Evolutionary conservation across 352 stramenopile species (phyloP).

Genomic region (Saprolegnia parasitica): DNA sequence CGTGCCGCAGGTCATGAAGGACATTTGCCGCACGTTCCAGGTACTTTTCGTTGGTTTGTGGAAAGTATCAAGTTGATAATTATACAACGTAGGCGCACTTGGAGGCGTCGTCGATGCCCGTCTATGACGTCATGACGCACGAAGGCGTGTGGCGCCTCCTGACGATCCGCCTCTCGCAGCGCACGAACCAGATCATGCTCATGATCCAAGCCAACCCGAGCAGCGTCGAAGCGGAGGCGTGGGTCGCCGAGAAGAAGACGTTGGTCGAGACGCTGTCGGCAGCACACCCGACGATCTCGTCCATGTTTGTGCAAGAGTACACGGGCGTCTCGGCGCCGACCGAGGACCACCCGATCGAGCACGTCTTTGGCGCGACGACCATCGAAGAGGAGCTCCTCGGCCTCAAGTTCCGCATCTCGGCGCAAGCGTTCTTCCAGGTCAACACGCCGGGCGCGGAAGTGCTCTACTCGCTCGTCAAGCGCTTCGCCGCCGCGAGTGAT

Average conservation of each 20-base stretch:
- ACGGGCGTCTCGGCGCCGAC: slow-evolving; percentile 81
- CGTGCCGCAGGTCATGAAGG: slow-evolving; percentile 77
- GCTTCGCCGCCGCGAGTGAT: slow-evolving; percentile 65
- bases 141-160: slow-evolving; percentile 70
- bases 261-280: slow-evolving; percentile 49
- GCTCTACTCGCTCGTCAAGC: slow-evolving; percentile 94
- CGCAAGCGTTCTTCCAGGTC: slow-evolving; percentile 93
- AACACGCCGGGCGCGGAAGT: slow-evolving; percentile 94
- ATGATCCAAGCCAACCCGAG: slow-evolving; percentile 66
- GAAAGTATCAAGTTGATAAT: not conserved
- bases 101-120: slow-evolving; percentile 48
- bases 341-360: slow-evolving; percentile 85
- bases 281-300: slow-evolving; percentile 60
- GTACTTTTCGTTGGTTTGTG: slow-evolving; percentile 33
- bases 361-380: slow-evolving; percentile 54
- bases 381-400: slow-evolving; percentile 84
- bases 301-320: slow-evolving; percentile 92
- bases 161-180: slow-evolving; percentile 63
- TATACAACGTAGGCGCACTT: slow-evolving; percentile 5
- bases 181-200: slow-evolving; percentile 69
- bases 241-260: slow-evolving; percentile 35
- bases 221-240: slow-evolving; percentile 32
- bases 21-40: slow-evolving; percentile 63
- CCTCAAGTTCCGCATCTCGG: slow-evolving; percentile 88
- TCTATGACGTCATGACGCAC: slow-evolving; percentile 71